These are phyloP conservation scores for Naumovozyma dairenensis DNA, from an alignment of 805 yeast genomes.

Conservation along the genomic window DNA sequence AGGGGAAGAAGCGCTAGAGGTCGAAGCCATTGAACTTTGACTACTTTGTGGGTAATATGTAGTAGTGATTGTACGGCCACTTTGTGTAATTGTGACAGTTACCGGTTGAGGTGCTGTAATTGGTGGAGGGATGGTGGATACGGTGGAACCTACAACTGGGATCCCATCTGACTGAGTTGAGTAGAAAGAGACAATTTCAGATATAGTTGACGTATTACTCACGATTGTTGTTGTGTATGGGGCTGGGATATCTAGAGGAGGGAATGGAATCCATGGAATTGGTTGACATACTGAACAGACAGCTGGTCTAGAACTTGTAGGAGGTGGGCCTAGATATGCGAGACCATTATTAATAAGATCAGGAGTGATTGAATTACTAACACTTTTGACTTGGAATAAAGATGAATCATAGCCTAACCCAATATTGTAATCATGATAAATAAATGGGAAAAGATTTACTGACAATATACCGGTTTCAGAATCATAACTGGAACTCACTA, in stretches of 20 bases:
- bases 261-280: slow-evolving; percentile 5
- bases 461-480: slow-evolving; percentile 7
- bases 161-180: not conserved
- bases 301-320: slow-evolving; percentile 2
- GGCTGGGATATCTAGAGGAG: not conserved
- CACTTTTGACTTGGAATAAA: slow-evolving; percentile 1
- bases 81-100: not conserved
- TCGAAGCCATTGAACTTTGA: not conserved
- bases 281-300: slow-evolving; percentile 3
- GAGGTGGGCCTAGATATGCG: slow-evolving; percentile 2
- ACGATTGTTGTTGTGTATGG: not conserved
- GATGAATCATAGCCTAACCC: slow-evolving; percentile 8
- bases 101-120: not conserved
- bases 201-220: not conserved
- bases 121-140: not conserved
- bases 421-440: slow-evolving; percentile 6
- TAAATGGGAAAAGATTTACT: slow-evolving; percentile 1
- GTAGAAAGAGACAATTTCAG: slow-evolving; percentile 3
- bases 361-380: slow-evolving; percentile 3
- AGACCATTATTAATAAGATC: slow-evolving; percentile 6
- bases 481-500: slow-evolving; percentile 4
- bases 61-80: not conserved
- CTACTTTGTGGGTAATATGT: not conserved
- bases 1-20: not conserved
- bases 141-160: not conserved